Base-by-base conservation (phyloP, 2,329 filamentous ascomycete genomes). In the Ascochyta rabiei region DNA sequence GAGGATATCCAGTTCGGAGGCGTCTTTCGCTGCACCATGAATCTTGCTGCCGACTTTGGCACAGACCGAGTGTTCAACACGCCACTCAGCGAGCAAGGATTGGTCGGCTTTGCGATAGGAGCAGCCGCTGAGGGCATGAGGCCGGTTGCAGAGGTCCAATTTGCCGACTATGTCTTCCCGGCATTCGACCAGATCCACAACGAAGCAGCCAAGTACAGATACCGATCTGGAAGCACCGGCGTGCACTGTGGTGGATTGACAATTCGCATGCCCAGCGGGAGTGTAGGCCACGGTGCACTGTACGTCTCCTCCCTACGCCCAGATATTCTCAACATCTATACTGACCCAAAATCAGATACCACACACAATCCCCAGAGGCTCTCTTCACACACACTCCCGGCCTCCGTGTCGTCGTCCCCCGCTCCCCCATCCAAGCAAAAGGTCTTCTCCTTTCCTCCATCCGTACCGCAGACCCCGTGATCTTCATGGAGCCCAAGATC, bases 1-100 rank as follows among this genome's bases (percentile, higher is more conserved):
- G 95, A 99, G 76, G 95, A 99, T 72, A 92, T 99, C 7, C 91
- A 95, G 13, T 99, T 99, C 67, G 95, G 95, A 37, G 95, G 95
- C 48, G 95, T 99, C 15, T 99, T 99, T 71, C 85, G 95, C 52
- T 97, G 92, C 77, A 93, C 91, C 28, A 93, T 95, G 86, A 91
- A 93, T 66, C 82, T 99, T 15, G 87, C 91, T 28, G 89, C 92
- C 59, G 91, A 91, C 51, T 96, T 95, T 73, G 95, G 95, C 8
- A 83, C 86, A 2, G 89, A 95, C 53, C 84, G 95, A 53, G 93
- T 99, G 30, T 99, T 99, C 82, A 98, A 99, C 76, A 98, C 93
- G 16, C 95, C 95, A 0, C 77, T 99, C 63, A 91, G 89, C 30
- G 95, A 99, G 73, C 95, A 98, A 76, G 95, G 93, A 1, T 93